phyloP scores from a whole-genome alignment of 2,329 filamentous ascomycete genomes.

The Fusarium bactridioides region DNA sequence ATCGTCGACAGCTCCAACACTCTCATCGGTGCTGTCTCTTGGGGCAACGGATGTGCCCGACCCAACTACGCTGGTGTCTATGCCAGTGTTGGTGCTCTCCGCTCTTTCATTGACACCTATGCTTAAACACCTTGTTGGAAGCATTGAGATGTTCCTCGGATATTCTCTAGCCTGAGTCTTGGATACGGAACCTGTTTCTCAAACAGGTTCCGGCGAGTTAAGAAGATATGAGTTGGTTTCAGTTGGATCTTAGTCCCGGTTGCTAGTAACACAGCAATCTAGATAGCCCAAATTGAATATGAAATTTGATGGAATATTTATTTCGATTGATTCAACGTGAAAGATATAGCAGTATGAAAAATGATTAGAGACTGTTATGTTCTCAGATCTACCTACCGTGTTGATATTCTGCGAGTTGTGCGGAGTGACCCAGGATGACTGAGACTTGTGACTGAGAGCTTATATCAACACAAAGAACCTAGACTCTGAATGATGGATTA shows the following conservation, averaged over 20 bases:
- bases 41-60: conserved; percentile 43
- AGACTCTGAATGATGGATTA: too few relatives aligned
- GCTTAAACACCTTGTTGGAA: background rate
- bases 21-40: conserved; percentile 44
- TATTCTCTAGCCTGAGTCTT: background rate
- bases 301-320: background rate
- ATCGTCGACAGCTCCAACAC: conserved; percentile 36
- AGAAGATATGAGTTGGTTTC: background rate
- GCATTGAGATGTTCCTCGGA: too few relatives aligned
- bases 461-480: fast-evolving
- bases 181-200: background rate
- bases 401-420: fast-evolving
- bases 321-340: background rate
- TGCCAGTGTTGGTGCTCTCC: conserved; percentile 37
- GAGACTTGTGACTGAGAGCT: background rate
- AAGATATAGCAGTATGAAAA: fast-evolving
- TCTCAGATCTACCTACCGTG: fast-evolving
- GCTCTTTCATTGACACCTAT: conserved; percentile 41
- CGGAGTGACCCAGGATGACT: fast-evolving
- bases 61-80: conserved; percentile 42
- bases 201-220: background rate
- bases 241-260: background rate
- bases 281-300: background rate
- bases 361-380: fast-evolving
- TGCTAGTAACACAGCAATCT: background rate